phyloP scores from a whole-genome alignment of 306 rosid genomes.

The Luffa aegyptiaca region DNA sequence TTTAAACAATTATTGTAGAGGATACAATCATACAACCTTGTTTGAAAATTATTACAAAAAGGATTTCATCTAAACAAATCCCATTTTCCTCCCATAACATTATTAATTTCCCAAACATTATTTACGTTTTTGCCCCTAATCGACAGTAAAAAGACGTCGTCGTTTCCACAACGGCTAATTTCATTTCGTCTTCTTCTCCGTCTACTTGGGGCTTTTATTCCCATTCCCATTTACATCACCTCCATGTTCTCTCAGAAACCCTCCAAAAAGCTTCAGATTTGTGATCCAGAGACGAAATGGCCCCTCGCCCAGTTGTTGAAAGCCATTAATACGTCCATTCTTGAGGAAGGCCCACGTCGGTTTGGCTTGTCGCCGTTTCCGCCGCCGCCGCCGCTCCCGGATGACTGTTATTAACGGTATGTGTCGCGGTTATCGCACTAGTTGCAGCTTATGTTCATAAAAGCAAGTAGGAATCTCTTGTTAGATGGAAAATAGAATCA shows the following conservation, averaged over 20 bases:
- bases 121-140: neutral
- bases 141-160: neutral
- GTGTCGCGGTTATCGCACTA: slow-evolving; percentile 23
- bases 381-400: slow-evolving; percentile 9
- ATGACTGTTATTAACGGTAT: slow-evolving; percentile 28
- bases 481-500: neutral
- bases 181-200: neutral
- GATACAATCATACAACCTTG: neutral
- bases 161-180: neutral
- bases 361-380: slow-evolving; percentile 18
- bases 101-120: slow-evolving; percentile 3
- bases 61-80: neutral
- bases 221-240: neutral
- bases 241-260: neutral
- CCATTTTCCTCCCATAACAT: neutral
- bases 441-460: slow-evolving; percentile 21
- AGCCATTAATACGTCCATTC: slow-evolving; percentile 72
- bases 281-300: neutral
- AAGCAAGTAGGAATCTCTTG: neutral
- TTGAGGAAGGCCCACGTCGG: slow-evolving; percentile 53
- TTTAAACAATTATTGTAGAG: neutral
- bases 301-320: neutral
- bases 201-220: neutral
- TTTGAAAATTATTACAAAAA: neutral
- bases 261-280: slow-evolving; percentile 7